A percentile compares a stretch with the other conserved stretches of the same genome.
phyloP scores from a whole-genome alignment of 148 eudicot species.

The Linanthus parryae region DNA sequence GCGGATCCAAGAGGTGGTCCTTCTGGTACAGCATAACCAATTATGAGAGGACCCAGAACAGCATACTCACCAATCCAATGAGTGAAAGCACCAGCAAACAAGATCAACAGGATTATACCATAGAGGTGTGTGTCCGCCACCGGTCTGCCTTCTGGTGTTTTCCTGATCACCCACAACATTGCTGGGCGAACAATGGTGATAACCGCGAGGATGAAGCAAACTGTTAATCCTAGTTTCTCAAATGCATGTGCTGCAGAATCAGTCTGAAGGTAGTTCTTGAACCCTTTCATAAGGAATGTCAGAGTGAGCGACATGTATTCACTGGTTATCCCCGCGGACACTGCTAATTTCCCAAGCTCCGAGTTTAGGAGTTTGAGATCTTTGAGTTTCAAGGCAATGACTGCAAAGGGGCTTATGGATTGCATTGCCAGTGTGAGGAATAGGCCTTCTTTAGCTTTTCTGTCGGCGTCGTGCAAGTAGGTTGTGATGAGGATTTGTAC shows the following conservation, averaged over 20 bases:
- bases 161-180: constrained; percentile 18
- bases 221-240: neutral
- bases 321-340: constrained; percentile 7
- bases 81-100: constrained; percentile 13
- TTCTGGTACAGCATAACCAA: constrained; percentile 26
- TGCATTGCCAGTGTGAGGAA: neutral
- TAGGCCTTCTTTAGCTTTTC: neutral
- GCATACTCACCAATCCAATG: constrained; percentile 13
- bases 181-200: constrained; percentile 19
- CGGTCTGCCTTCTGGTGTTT: constrained; percentile 40
- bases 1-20: constrained; percentile 41
- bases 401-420: constrained; percentile 19
- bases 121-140: constrained; percentile 12
- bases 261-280: neutral
- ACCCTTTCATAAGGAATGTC: neutral
- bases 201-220: constrained; percentile 4
- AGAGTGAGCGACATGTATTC: constrained; percentile 10
- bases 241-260: neutral
- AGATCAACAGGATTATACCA: constrained; percentile 11
- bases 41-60: constrained; percentile 25
- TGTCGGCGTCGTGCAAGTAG: neutral
- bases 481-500: neutral
- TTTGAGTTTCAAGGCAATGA: constrained; percentile 15
- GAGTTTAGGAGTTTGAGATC: constrained; percentile 32
- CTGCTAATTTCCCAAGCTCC: constrained; percentile 29